Percentiles rank a stretch among this genome's conserved stretches.
These are phyloP conservation scores for Rutstroemia sydowiana DNA, from an alignment of 2,329 filamentous ascomycete genomes.

Conservation along the genomic window DNA sequence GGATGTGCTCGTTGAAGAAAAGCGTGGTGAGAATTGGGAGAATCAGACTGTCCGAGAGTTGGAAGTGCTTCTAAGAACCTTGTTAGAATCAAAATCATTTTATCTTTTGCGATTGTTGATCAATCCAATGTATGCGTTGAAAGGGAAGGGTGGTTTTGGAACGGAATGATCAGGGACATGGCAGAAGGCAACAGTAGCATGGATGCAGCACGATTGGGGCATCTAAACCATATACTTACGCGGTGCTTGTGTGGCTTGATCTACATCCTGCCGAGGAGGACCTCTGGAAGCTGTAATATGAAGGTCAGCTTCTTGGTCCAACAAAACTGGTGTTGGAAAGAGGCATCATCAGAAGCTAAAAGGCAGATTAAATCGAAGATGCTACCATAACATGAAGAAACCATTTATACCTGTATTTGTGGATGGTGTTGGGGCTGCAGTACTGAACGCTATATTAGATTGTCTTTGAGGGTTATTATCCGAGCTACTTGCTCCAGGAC, in stretches of 20 bases:
- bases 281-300: not conserved
- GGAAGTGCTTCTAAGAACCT: not conserved
- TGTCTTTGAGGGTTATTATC: not conserved
- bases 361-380: not conserved
- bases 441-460: not conserved
- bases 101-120: not conserved
- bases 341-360: not conserved
- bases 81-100: not conserved
- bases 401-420: not conserved
- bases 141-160: not conserved
- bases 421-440: not conserved
- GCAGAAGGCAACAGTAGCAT: not conserved
- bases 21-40: not conserved
- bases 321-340: not conserved
- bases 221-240: not conserved
- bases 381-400: not conserved
- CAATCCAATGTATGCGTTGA: too few species aligned
- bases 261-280: not conserved
- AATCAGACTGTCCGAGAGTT: not conserved
- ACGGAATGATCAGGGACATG: not conserved
- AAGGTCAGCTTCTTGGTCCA: not conserved
- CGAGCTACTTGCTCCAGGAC: not conserved
- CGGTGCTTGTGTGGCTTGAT: not conserved
- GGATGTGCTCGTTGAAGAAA: not conserved
- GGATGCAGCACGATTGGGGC: not conserved